Evolutionary conservation across 768 basidiomycete species (phyloP).

Genomic region (Candolleomyces aberdarensis): DNA sequence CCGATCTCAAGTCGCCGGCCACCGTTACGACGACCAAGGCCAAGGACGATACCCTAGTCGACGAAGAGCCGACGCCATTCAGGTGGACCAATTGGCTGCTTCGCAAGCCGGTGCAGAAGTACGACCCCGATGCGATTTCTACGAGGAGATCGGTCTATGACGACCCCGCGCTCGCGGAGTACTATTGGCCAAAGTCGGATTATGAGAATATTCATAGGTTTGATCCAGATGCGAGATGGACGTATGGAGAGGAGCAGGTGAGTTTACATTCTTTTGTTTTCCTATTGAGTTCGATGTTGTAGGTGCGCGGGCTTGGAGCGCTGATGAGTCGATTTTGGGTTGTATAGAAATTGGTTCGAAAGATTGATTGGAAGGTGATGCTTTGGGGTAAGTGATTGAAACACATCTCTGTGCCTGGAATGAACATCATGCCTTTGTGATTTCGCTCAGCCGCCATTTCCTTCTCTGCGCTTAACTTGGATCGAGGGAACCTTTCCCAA

Average conservation of each 20-base stretch:
- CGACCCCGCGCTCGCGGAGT: conserved; percentile 40
- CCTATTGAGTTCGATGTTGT: background rate
- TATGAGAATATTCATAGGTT: conserved; percentile 60
- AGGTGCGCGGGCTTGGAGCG: background rate
- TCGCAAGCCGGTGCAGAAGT: conserved; percentile 14
- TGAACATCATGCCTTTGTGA: background rate
- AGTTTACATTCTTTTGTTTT: background rate
- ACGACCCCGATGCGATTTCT: conserved; percentile 37
- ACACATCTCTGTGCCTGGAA: background rate
- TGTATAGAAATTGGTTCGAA: conserved; percentile 37
- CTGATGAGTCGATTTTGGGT: background rate
- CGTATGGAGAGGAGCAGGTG: conserved; percentile 49
- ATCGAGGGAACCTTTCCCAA: conserved; percentile 51
- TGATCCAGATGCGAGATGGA: conserved; percentile 58
- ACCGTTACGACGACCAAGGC: background rate
- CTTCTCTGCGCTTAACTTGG: conserved; percentile 56
- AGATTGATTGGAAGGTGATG: conserved; percentile 63
- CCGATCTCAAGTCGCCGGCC: no score
- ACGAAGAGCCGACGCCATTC: conserved; percentile 34
- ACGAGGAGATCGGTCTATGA: conserved; percentile 53
- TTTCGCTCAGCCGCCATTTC: conserved; percentile 39
- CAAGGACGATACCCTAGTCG: conserved; percentile 27
- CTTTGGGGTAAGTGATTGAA: conserved; percentile 29
- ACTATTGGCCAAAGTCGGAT: conserved; percentile 47
- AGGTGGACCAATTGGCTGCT: conserved; percentile 33